Base-by-base conservation (phyloP, 2,329 filamentous ascomycete genomes). In the Trichoderma sp. region DNA sequence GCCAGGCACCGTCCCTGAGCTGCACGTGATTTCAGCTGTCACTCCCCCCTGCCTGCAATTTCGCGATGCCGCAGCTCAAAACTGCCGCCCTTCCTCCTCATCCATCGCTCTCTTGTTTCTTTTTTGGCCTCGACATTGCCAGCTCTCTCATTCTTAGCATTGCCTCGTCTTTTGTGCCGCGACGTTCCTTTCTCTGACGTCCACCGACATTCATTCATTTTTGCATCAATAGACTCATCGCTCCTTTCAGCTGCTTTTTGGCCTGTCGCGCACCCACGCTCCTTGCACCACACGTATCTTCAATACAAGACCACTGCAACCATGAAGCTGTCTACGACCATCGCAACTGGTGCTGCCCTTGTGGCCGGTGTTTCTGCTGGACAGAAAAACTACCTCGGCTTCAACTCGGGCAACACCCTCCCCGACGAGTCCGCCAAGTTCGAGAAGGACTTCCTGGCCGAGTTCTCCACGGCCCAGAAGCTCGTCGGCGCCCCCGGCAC, bases 341-440 rank as follows among this genome's bases (percentile, higher is more conserved):
- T 81, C 58, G 75, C 78, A 68, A 71, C 78, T 67, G 71, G 75
- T 71, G 74, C 63, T 45, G 65, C 74, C 59, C 74, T 82, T 69
- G 79, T 77, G 66, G 67, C 77, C 34, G 75, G 77, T 67, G 77
- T 71, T 57, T 76, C 79, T 52, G 77, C 77, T 51, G 77, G 76
- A 44, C 73, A 72, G 67, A 71, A 78, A 70, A 83, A 82, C 79
- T 83, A 82, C 73, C 79, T 83, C 30, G 82, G 82, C 68, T 84
- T 84, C 79, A 84, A 83, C 80, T 83, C 81, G 0, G 82, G 82
- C 66, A 73, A 79, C 57, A 82, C 78, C 45, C 72, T 78, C 55
- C 73, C 78, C 69, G 80, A 83, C 74, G 75, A 76, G 66, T 79
- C 79, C 9, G 81, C 81, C 76, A 84, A 84, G 80, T 80, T 82